Percentiles rank a stretch among this genome's conserved stretches.
Evolutionary conservation across 2,329 filamentous ascomycete species (phyloP).

Genomic region (Arachnomyces sp.): DNA sequence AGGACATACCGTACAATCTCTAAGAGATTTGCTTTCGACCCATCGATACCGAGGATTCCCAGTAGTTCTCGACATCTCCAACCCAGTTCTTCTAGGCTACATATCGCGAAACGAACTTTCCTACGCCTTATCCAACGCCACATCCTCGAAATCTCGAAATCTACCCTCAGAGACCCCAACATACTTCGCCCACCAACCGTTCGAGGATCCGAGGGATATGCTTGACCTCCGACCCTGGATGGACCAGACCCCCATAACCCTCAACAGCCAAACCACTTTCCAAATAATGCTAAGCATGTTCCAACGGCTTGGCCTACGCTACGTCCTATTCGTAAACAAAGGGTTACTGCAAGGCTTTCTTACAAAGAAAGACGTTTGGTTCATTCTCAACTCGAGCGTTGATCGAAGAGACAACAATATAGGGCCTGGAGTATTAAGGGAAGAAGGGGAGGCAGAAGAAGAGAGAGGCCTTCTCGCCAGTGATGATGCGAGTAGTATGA

Average conservation of each 20-base stretch:
- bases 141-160: constrained; percentile 35
- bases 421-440: constrained; percentile 19
- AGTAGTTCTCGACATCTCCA: constrained; percentile 68
- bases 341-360: constrained; percentile 75
- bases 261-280: constrained; percentile 66
- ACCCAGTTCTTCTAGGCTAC: constrained; percentile 78
- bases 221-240: constrained; percentile 95
- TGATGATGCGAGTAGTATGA: constrained; percentile 17
- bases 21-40: constrained; percentile 61
- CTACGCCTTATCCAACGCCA: constrained; percentile 64
- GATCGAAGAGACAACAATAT: constrained; percentile 41
- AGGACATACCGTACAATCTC: constrained; percentile 73
- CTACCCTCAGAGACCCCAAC: constrained; percentile 65
- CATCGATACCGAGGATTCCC: constrained; percentile 87
- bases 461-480: constrained; percentile 30
- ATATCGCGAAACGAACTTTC: constrained; percentile 85
- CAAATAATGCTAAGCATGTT: constrained; percentile 89
- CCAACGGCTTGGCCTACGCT: constrained; percentile 83
- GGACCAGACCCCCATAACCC: constrained; percentile 93
- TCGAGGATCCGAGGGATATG: constrained; percentile 66
- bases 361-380: constrained; percentile 98
- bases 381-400: constrained; percentile 64
- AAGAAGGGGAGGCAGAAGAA: constrained; percentile 21
- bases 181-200: constrained; percentile 75
- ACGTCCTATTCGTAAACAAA: constrained; percentile 77